Evolutionary conservation across 2,329 filamentous ascomycete species (phyloP).

Genomic region (Tolypocladium sp.): DNA sequence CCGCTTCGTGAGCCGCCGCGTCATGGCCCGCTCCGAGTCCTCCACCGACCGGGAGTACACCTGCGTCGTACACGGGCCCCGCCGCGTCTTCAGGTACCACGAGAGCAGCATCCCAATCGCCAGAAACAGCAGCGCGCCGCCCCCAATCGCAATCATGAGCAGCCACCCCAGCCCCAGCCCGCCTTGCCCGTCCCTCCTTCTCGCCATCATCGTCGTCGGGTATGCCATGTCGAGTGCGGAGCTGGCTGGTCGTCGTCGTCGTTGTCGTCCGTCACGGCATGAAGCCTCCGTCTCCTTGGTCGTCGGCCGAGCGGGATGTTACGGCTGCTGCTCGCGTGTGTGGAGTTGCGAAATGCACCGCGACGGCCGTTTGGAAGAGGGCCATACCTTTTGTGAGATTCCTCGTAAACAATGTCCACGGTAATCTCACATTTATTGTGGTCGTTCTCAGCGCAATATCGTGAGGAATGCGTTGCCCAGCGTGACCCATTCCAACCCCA

Average conservation of each 20-base stretch:
- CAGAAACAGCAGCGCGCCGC: slow-evolving; percentile 35
- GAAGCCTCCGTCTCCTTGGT: background rate
- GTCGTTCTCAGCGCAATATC: slow-evolving; percentile 9
- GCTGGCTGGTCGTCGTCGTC: background rate
- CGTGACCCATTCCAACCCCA: slow-evolving; percentile 24
- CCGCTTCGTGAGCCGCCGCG: slow-evolving; percentile 21
- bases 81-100: slow-evolving; percentile 20
- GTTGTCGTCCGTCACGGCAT: background rate
- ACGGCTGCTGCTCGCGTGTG: background rate
- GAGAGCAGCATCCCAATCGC: slow-evolving; percentile 32
- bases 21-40: slow-evolving; percentile 6
- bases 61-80: slow-evolving; percentile 9
- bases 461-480: slow-evolving; percentile 30
- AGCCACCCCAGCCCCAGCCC: slow-evolving; percentile 26
- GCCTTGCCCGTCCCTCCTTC: slow-evolving; percentile 1
- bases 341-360: background rate
- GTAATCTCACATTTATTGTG: background rate
- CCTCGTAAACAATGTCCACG: background rate
- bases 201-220: slow-evolving; percentile 4
- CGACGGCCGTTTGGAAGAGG: background rate
- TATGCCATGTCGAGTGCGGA: background rate
- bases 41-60: slow-evolving; percentile 19
- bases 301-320: background rate
- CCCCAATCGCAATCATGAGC: slow-evolving; percentile 37
- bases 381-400: background rate